These are phyloP conservation scores for Blastobotrys attinorum DNA, from an alignment of 805 yeast species.

Conservation along the genomic window DNA sequence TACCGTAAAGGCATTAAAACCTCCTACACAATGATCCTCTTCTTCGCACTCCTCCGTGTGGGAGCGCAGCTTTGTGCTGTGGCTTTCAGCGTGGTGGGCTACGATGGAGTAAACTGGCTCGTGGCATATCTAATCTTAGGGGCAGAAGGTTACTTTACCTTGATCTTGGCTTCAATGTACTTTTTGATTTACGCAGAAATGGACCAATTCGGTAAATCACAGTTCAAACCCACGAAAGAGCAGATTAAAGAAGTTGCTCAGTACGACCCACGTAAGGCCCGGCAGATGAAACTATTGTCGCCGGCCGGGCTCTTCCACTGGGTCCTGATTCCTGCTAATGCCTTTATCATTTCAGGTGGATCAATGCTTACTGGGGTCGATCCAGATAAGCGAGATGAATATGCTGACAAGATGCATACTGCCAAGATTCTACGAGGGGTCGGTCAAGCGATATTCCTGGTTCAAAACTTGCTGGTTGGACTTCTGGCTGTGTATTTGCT, in stretches of 20 bases:
- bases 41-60: slow-evolving; percentile 11
- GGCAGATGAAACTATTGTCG: not conserved
- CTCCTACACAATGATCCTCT: slow-evolving; percentile 6
- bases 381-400: not conserved
- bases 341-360: slow-evolving; percentile 13
- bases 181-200: slow-evolving; percentile 6
- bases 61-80: slow-evolving; percentile 15
- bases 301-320: slow-evolving; percentile 9
- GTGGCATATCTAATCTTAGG: slow-evolving; percentile 16
- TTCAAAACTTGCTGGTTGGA: slow-evolving; percentile 6
- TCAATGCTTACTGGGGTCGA: slow-evolving; percentile 9
- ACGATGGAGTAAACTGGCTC: slow-evolving; percentile 9
- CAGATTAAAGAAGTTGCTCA: not conserved
- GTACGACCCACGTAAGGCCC: not conserved
- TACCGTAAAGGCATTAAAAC: slow-evolving; percentile 8
- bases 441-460: slow-evolving; percentile 14
- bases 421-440: slow-evolving; percentile 11
- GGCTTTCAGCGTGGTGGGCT: slow-evolving; percentile 8
- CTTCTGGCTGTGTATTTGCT: slow-evolving; percentile 1
- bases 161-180: slow-evolving; percentile 11
- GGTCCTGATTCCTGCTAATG: slow-evolving; percentile 11
- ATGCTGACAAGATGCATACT: not conserved
- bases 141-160: slow-evolving; percentile 16
- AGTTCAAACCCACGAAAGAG: slow-evolving; percentile 1
- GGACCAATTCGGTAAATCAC: not conserved